Evolutionary conservation across 2,329 filamentous ascomycete genomes (phyloP).

Genomic region (Sclerotinia trifoliorum): DNA sequence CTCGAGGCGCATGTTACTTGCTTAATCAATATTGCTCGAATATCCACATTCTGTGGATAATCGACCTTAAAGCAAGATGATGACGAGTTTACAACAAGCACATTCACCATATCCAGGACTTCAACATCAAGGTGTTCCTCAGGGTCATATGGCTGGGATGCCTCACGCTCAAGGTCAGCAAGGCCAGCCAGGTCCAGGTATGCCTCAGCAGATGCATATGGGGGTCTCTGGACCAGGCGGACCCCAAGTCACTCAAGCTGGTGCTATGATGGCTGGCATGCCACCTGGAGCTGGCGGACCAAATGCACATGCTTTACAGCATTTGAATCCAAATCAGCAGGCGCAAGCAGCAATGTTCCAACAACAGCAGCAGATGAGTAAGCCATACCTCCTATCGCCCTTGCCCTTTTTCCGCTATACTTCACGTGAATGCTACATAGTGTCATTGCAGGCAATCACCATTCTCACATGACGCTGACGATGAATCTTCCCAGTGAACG

Average conservation of each 20-base stretch:
- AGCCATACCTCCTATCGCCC: conserved; percentile 34
- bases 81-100: conserved; percentile 65
- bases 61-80: conserved; percentile 54
- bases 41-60: conserved; percentile 59
- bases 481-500: neutral
- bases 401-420: neutral
- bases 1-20: conserved; percentile 34
- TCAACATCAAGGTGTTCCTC: conserved; percentile 68
- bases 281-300: conserved; percentile 59
- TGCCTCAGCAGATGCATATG: conserved; percentile 72
- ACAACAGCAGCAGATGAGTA: conserved; percentile 33
- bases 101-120: conserved; percentile 72
- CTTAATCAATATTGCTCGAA: conserved; percentile 46
- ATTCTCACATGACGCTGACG: neutral
- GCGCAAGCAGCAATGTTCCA: conserved; percentile 35
- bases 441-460: neutral
- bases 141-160: conserved; percentile 54
- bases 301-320: conserved; percentile 69
- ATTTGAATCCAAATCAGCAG: conserved; percentile 60
- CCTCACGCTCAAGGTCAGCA: conserved; percentile 63
- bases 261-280: conserved; percentile 73
- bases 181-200: conserved; percentile 59
- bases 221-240: conserved; percentile 69
- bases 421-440: neutral
- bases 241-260: conserved; percentile 66